These are phyloP conservation scores for Theobroma grandiflorum DNA, from an alignment of 441 rosid species.

Conservation along the genomic window DNA sequence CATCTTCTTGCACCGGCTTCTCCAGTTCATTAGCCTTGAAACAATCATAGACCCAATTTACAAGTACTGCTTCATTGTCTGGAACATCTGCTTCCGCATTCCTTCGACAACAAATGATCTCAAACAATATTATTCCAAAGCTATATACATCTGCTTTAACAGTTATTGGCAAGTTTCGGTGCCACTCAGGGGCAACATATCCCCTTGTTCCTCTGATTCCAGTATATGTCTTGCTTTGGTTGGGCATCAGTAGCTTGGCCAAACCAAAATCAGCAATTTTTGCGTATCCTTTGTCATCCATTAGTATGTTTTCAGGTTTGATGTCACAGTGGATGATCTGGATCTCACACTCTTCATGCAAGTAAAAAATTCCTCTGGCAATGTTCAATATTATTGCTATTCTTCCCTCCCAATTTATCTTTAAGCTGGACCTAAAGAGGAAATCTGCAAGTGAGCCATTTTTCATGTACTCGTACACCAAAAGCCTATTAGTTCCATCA, in stretches of 20 bases:
- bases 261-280: constrained; percentile 41
- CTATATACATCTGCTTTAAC: constrained; percentile 29
- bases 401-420: constrained; percentile 27
- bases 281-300: constrained; percentile 26
- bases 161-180: constrained; percentile 13
- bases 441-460: constrained; percentile 43
- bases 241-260: constrained; percentile 37
- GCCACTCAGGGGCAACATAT: constrained; percentile 42
- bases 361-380: constrained; percentile 32
- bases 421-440: constrained; percentile 14
- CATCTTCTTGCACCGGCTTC: neutral
- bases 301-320: constrained; percentile 37
- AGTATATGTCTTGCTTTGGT: constrained; percentile 29
- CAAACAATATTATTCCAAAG: neutral
- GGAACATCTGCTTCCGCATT: constrained; percentile 13
- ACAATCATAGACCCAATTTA: constrained; percentile 31
- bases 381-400: constrained; percentile 22
- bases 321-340: constrained; percentile 41
- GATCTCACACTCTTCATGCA: constrained; percentile 39
- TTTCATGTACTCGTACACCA: constrained; percentile 50
- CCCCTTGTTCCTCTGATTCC: constrained; percentile 37
- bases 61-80: constrained; percentile 27
- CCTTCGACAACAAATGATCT: constrained; percentile 33
- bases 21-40: constrained; percentile 18
- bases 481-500: constrained; percentile 34